These are phyloP conservation scores for Calocybe gambosa DNA, from an alignment of 1,284 basidiomycete genomes.

Conservation along the genomic window DNA sequence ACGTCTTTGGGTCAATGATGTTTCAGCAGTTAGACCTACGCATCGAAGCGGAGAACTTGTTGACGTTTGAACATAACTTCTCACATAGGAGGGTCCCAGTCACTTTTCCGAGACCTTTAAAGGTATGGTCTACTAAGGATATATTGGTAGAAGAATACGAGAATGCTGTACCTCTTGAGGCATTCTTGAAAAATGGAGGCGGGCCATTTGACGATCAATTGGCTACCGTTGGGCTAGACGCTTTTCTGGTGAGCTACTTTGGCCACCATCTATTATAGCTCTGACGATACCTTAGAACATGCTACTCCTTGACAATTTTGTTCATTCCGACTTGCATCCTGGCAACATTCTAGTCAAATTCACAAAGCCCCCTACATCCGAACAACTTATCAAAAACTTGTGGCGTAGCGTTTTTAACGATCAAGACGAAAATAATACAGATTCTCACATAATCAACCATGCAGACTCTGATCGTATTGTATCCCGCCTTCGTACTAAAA, in stretches of 20 bases:
- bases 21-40: conserved; percentile 88
- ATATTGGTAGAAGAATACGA: conserved; percentile 91
- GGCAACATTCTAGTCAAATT: conserved; percentile 99
- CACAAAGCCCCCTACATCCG: conserved; percentile 68
- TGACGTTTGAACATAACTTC: conserved; percentile 87
- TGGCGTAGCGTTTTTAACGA: conserved; percentile 36
- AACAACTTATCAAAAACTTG: conserved; percentile 52
- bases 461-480: conserved; percentile 66
- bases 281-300: conserved; percentile 64
- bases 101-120: conserved; percentile 86
- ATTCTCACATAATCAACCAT: conserved; percentile 27
- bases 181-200: conserved; percentile 85
- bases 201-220: conserved; percentile 88
- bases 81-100: conserved; percentile 72
- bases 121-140: conserved; percentile 72
- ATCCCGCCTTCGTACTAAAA: conserved; percentile 54
- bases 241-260: conserved; percentile 74
- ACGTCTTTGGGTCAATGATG: conserved; percentile 98
- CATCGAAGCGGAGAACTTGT: conserved; percentile 86
- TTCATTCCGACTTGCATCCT: conserved; percentile 91
- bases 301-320: conserved; percentile 97
- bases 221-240: conserved; percentile 91
- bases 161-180: conserved; percentile 88
- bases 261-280: conserved; percentile 1
- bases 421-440: conserved; percentile 35